phyloP scores from a whole-genome alignment of 352 stramenopile genomes.

The Aphanomyces stellatus region DNA sequence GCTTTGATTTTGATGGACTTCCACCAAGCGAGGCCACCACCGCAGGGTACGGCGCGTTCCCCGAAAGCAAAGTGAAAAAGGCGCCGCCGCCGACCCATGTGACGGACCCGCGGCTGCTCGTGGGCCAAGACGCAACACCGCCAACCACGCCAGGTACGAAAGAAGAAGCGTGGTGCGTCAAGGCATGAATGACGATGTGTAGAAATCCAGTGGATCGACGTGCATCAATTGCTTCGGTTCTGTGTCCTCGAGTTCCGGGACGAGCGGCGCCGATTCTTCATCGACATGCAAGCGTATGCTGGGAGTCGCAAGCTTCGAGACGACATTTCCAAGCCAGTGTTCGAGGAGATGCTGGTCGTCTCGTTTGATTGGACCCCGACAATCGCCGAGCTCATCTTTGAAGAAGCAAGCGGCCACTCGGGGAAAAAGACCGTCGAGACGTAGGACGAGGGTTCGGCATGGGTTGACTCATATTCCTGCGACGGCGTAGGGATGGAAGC shows the following conservation, averaged over 20 bases:
- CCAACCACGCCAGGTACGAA: background rate
- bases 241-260: constrained; percentile 16
- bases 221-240: constrained; percentile 7
- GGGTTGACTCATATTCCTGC: background rate
- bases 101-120: background rate
- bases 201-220: constrained; percentile 8
- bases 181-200: background rate
- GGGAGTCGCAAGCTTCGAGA: background rate
- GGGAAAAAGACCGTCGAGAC: background rate
- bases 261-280: constrained; percentile 13
- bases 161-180: background rate
- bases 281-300: background rate
- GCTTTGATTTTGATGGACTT: background rate
- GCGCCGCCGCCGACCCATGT: background rate
- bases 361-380: background rate
- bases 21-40: too few species aligned
- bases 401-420: background rate
- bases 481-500: constrained; percentile 3
- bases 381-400: constrained; percentile 8
- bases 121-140: background rate
- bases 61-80: background rate
- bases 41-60: background rate
- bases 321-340: background rate
- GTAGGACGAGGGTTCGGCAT: background rate
- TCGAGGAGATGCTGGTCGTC: background rate